A percentile compares a stretch with the other conserved stretches of the same genome.
Conservation (phyloP, 441 rosid genomes). For the Pelargonium exstipulatum region DNA sequence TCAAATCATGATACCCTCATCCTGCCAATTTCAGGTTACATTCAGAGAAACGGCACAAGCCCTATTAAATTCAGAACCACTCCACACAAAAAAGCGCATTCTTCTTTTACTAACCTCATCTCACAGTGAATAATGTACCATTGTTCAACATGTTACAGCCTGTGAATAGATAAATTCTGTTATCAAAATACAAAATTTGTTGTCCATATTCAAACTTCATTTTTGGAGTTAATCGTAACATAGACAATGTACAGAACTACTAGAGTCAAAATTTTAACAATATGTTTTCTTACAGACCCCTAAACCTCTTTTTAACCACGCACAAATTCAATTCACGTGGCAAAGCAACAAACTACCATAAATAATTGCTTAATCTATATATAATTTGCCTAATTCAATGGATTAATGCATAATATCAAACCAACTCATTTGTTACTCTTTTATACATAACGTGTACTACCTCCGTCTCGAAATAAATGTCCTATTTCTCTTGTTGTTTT, state of each 20-base stretch:
- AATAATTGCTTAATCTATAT: too few relatives aligned
- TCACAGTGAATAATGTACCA: not conserved
- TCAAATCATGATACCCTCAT: not conserved
- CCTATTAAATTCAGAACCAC: not conserved
- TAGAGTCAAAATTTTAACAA: not conserved
- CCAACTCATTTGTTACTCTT: too few relatives aligned
- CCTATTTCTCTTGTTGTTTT: too few relatives aligned
- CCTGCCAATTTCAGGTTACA: not conserved
- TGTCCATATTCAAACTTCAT: slow-evolving; percentile 2
- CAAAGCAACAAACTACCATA: not conserved
- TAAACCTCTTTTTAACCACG: not conserved
- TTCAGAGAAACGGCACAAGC: not conserved
- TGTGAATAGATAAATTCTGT: not conserved
- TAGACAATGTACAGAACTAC: not conserved
- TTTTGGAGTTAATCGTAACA: not conserved
- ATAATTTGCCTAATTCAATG: too few relatives aligned
- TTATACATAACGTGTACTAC: too few relatives aligned
- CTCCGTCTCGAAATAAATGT: too few relatives aligned
- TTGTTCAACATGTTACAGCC: not conserved
- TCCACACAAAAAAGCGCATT: not conserved
- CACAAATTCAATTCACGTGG: not conserved
- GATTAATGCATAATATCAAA: too few relatives aligned
- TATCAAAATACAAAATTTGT: not conserved
- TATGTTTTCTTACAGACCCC: not conserved
- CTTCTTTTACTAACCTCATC: not conserved